A percentile compares a stretch with the other conserved stretches of the same genome.
These are phyloP conservation scores for Silene vulgaris DNA, from an alignment of 179 eudicot genomes.

Conservation along the genomic window DNA sequence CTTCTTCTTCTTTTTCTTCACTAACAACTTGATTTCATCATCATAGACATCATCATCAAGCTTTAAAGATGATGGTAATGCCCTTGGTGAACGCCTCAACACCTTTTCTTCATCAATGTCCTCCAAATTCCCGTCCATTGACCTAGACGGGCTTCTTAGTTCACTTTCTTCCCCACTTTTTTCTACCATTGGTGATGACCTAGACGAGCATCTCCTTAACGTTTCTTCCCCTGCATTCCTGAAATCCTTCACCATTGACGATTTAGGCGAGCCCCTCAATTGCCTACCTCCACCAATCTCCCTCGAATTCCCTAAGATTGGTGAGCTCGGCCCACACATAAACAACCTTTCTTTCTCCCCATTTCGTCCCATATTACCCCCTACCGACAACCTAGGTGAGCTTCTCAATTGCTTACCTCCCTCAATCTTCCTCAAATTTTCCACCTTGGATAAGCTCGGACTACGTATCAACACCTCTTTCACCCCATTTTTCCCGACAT, in stretches of 20 bases:
- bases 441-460: not conserved
- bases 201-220: constrained; percentile 3
- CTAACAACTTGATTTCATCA: constrained; percentile 16
- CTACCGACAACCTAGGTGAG: constrained; percentile 1
- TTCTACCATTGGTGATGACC: not conserved
- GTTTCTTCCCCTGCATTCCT: not conserved
- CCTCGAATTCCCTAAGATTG: not conserved
- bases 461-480: constrained; percentile 12
- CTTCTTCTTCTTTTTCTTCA: constrained; percentile 19
- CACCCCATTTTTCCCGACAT: constrained; percentile 9
- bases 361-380: not conserved
- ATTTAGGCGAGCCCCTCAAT: constrained; percentile 9
- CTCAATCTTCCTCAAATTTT: not conserved
- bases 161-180: constrained; percentile 7
- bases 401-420: constrained; percentile 7
- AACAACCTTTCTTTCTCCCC: not conserved
- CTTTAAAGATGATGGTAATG: constrained; percentile 20
- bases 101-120: constrained; percentile 19
- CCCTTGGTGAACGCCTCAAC: constrained; percentile 36
- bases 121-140: constrained; percentile 8
- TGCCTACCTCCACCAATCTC: not conserved
- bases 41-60: constrained; percentile 28
- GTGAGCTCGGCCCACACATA: not conserved
- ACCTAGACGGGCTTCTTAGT: not conserved
- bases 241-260: not conserved